Evolutionary conservation across 805 yeast genomes (phyloP), one percentile per base, ranked within the genome.

Genomic region (Myxozyma monticola): DNA sequence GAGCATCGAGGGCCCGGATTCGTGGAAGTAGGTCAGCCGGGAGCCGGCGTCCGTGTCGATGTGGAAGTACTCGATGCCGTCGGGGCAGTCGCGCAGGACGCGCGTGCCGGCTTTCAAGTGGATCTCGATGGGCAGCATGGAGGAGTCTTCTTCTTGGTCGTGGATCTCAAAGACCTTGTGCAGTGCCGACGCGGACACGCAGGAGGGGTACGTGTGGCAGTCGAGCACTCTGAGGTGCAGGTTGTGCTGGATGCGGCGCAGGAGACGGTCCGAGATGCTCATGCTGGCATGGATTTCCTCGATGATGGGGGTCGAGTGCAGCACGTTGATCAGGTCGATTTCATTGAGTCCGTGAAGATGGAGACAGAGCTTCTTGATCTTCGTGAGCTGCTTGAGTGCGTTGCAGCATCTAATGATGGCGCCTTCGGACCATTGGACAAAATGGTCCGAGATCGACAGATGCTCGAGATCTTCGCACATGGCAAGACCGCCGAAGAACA

Each of bases 401-500:
- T 35, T n/a, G 34, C 26, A 34, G 28, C 20, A 39, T 2, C 40
- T 21, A 12, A 20, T 8, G 15, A 25, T 38, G 10, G 30, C 30
- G 31, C 40, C 40, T 9, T 29, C 26, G 18, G 33, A n/a, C 49
- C 49, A 45, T 7, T 15, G 31, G 4, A 26, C n/a, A 14, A 9
- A 29, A 14, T 15, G 17, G 25, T 45, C 39, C 5, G 21, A 12
- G 9, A 45, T 25, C 20, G 39, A 25, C 12, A 45, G 3, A 10
- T 38, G 38, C 17, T 15, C 22, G 17, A 45, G 22, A 6, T 38
- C 39, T 4, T 42, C 45, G n/a, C 45, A 38, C 6, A 14, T 33
- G n/a, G 36, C 39, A 4, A 45, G 45, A 31, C 29, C 34, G 9
- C 35, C 31, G 37, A 45, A 45, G 20, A 45, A 45, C 17, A 38